Base-by-base conservation (phyloP, 768 basidiomycete species). In the Tulasnella sp. region DNA sequence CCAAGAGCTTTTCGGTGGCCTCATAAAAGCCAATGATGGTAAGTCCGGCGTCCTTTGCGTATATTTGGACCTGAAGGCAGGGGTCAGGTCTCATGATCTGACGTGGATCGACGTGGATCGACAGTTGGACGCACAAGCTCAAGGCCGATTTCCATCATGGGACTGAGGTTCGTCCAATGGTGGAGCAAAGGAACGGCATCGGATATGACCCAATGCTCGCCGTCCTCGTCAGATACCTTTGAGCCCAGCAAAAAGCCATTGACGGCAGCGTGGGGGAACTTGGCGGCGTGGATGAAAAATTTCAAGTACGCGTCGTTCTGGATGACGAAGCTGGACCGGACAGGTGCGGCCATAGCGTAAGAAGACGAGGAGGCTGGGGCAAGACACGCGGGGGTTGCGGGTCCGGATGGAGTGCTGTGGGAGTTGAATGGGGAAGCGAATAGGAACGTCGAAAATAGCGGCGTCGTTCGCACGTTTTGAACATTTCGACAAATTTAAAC, bases 131-230 rank as follows among this genome's bases (percentile, higher is more conserved):
- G 62, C 62, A 85, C 86, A 65, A 86, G 70, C 63, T 86, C 84
- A 39, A 88, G 74, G 23, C 85, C 87, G 59, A 86, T 81, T 66
- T 88, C 86, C 83, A 87, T 87, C 81, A 84, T 84, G 3, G 85
- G 84, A 60, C 82, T 84, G 52, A 91, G 73, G 63, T 77, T 82
- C 6, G 85, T 86, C 86, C 86, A 90, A 65, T 87, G 81, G 65
- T 91, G 87, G 49, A 87, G 75, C 34, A 91, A 73, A 14, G 88
- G 88, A 36, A 91, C 72, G 2, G 80, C 76, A 64, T 90, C 86
- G 48, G 72, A 29, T 2, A 50, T 35, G 7, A 1, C 64, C 63
- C 50, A 52, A 17, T 31, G 17, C 37, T 52, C 34, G 9, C 35
- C 35, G 7, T 19, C 67, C 65, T 2, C 69, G 64, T 14, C 60